Conservation (phyloP, 2,329 filamentous ascomycete species). For the Emmonsia crescens region DNA sequence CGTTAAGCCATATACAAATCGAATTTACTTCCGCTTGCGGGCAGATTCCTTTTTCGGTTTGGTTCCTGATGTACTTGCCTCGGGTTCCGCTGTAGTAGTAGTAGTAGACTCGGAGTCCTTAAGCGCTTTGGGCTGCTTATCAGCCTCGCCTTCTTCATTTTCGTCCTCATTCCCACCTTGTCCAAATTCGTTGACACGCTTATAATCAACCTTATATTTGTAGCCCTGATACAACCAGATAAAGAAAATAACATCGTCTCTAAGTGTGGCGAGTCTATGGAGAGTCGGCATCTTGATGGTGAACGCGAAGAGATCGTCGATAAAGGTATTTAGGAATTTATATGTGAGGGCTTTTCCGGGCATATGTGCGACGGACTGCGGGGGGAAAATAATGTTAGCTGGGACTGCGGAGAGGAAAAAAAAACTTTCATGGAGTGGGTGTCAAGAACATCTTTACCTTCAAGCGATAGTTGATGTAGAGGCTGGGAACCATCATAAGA, state of each 20-base stretch:
- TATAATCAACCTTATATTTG: slow-evolving; percentile 86
- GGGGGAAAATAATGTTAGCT: neutral
- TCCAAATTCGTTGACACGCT: slow-evolving; percentile 91
- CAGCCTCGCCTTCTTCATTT: slow-evolving; percentile 13
- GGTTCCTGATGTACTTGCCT: slow-evolving; percentile 4
- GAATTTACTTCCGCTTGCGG: slow-evolving; percentile 11
- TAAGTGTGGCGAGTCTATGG: slow-evolving; percentile 80
- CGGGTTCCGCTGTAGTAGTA: neutral
- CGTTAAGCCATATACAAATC: neutral
- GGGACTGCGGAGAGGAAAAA: neutral
- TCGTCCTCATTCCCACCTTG: slow-evolving; percentile 77
- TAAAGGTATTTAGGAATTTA: slow-evolving; percentile 98
- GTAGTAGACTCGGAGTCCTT: slow-evolving; percentile 6
- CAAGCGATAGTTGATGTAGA: slow-evolving; percentile 98
- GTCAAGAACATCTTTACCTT: slow-evolving; percentile 44
- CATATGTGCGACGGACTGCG: slow-evolving; percentile 80
- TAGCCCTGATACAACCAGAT: slow-evolving; percentile 91
- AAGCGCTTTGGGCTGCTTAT: slow-evolving; percentile 8
- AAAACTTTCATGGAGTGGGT: neutral
- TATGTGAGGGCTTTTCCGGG: slow-evolving; percentile 93
- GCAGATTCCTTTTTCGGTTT: slow-evolving; percentile 5
- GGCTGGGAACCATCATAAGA: slow-evolving; percentile 93
- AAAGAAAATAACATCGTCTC: slow-evolving; percentile 97
- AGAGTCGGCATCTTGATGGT: slow-evolving; percentile 98
- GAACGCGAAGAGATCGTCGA: slow-evolving; percentile 96